Evolutionary conservation across 139 green algal species (phyloP), one percentile per base, ranked within the genome.

Genomic region (Coelastrella sp.): DNA sequence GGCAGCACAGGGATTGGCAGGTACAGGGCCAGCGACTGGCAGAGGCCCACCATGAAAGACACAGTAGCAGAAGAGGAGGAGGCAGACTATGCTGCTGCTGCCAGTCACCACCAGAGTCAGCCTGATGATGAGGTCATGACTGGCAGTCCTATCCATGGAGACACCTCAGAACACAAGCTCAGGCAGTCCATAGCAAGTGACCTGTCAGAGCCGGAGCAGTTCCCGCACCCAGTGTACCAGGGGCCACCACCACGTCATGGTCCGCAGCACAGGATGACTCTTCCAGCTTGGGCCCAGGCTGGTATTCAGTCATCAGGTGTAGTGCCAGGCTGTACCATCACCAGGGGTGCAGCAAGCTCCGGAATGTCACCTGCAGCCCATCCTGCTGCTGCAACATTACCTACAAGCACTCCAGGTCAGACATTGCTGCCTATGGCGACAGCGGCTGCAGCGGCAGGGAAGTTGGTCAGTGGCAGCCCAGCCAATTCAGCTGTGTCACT

Each of bases 271-370:
- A 57, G 14, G 47, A 71, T 13, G 54, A 14, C 56, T 47, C 16
- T 19, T 14, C 4, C 6, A n/a, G 11, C 17, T 47, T 66, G 19
- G 11, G 10, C 7, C 16, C 78, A 32, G 7, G 17, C 16, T 68
- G 2, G 54, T 10, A 71, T 14, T 22, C 8, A 47, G 3, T 22
- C 78, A 71, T 54, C 78, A 57, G 56, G 19, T 60, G n/a, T 60
- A 20, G 56, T 22, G 32, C 54, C 54, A 47, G 78, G 78, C 78
- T 84, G 78, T 66, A 32, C 78, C 0, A 84, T 84, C 78, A 84
- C 78, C 7, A 57, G 78, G 47, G 78, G 78, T 13, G 54, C 78
- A 65, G 78, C 56, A 10, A 23, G 13, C 13, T 32, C 13, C 0
- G 16, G 16, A 22, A 19, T 60, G 8, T 17, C 76, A 19, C 76